Percentiles rank a stretch among this genome's conserved stretches.
Evolutionary conservation across 768 basidiomycete genomes (phyloP).

Genomic region (Mrakia hoshinonis): DNA sequence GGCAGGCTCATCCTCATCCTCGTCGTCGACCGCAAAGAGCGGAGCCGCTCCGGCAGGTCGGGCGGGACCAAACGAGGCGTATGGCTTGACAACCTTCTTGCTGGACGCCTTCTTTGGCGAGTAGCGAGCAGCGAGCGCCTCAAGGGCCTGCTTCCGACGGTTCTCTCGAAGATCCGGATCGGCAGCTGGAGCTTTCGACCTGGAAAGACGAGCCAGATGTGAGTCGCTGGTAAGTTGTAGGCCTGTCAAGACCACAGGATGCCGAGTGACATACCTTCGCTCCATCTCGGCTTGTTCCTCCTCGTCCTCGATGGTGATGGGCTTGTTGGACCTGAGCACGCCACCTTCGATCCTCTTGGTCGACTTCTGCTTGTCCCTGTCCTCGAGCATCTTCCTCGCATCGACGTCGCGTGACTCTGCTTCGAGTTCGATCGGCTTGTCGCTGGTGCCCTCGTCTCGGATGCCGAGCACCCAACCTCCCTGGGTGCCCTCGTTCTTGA

Average conservation of each 20-base stretch:
- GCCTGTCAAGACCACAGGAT: neutral
- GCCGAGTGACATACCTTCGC: neutral
- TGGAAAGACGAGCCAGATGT: neutral
- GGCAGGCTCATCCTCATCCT: slow-evolving; percentile 44
- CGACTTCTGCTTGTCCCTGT: slow-evolving; percentile 23
- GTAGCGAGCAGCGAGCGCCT: slow-evolving; percentile 51
- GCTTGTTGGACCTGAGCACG: neutral
- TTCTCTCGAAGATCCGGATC: slow-evolving; percentile 61
- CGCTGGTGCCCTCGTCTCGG: slow-evolving; percentile 69
- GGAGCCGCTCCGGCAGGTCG: slow-evolving; percentile 41
- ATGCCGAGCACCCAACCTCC: slow-evolving; percentile 95
- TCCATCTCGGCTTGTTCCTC: slow-evolving; percentile 1
- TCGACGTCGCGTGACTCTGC: slow-evolving; percentile 17
- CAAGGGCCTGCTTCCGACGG: slow-evolving; percentile 54
- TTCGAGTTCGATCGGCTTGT: slow-evolving; percentile 59
- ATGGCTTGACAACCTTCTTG: neutral
- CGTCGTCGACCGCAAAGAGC: slow-evolving; percentile 52
- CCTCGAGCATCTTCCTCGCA: neutral
- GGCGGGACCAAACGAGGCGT: slow-evolving; percentile 36
- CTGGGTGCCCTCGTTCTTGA: slow-evolving; percentile 71
- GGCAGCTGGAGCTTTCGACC: slow-evolving; percentile 32
- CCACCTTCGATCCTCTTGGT: slow-evolving; percentile 35
- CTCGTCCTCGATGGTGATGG: neutral
- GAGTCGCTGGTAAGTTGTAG: neutral
- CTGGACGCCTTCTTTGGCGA: slow-evolving; percentile 41